Base-by-base conservation (phyloP, 371 early-diverging fungal genomes). In the Thermomucor indicae-seudaticae region DNA sequence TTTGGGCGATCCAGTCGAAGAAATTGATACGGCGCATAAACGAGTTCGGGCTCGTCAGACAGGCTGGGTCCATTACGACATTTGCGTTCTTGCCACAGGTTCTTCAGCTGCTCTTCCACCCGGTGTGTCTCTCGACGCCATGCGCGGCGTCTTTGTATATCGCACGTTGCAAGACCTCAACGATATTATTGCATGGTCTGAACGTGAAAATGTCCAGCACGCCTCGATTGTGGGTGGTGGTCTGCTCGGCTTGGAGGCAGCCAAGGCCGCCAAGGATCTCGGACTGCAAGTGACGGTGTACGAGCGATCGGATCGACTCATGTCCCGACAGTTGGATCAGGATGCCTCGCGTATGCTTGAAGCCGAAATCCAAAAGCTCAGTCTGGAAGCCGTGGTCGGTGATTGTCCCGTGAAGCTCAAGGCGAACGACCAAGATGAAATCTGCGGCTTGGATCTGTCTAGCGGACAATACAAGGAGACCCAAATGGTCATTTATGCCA, bases 241-340 rank as follows among this genome's bases (percentile, higher is more conserved):
- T 32, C 56, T 85, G 30, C 61, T 85, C 22, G 86, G 86, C 8
- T 58, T 85, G 24, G 86, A 85, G 58, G 86, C 86, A 19, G 86
- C 86, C 46, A 79, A 80, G 43, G 86, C 81, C 30, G 71, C 72
- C 41, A 55, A 60, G 31, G 81, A 84, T 55, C 62, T 86, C 23
- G 75, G 72, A 10, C 64, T 81, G n/a, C 49, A 66, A 25, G 70
- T 76, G 17, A 72, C 65, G 4, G 68, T 86, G 22, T 63, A 76
- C 51, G 84, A 86, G 47, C 65, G 82, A 14, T 70, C 69, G 38
- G 63, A 60, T 30, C 70, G 74, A 24, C 54, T 82, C 19, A 62
- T 86, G 67, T 25, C 61, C 4, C 72, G 85, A 17, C 86, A 86
- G 58, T 64, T 86, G 10, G 84, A 86, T 55, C 7, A 17, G 1